Evolutionary conservation across 1,284 basidiomycete species (phyloP), one percentile per base, ranked within the genome.

Genomic region (Rhodofomes roseus): DNA sequence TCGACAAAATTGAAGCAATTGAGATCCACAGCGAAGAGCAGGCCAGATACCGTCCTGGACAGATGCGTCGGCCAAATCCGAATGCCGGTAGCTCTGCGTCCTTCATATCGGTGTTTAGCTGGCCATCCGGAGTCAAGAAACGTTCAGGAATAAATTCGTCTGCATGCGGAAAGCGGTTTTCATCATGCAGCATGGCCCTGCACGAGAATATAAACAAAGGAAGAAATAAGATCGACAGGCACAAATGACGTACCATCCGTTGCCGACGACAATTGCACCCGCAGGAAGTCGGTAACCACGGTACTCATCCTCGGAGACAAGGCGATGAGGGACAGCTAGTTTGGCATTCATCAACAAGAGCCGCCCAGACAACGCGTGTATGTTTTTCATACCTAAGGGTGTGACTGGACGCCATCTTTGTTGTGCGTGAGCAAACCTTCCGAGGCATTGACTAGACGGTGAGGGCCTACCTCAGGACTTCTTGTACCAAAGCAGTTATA

Each of bases 181-280:
- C 70, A 59, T 79, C 72, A 50, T 76, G 74, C 16, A 78, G 62
- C 59, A 79, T 78, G 1, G 76, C 75, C 76, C 76, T 70, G 61
- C 18, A 54, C 40, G 29, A 46, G 39, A 59, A 58, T 29, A 44
- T 36, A 54, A 55, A 53, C 7, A 58, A 36, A 39, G 27, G 27
- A 20, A 40, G 2, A n/a, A 36, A 18, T n/a, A 46, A 12, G 18
- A n/a, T 46, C 46, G 2, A 25, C 11, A 12, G 44, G 16, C 20
- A 12, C 2, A 18, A 18, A 31, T 43, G 7, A 39, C 63, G 57
- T 44, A 68, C 70, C 66, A 74, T 25, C 63, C 61, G 56, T 71
- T 72, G 7, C 66, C 68, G 7, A 76, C 65, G 9, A 77, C 68
- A 14, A 73, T 68, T 12, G 72, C 65, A 2, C 75, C 77, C 36